phyloP scores from a whole-genome alignment of 768 basidiomycete genomes.

The Boletus sp. region DNA sequence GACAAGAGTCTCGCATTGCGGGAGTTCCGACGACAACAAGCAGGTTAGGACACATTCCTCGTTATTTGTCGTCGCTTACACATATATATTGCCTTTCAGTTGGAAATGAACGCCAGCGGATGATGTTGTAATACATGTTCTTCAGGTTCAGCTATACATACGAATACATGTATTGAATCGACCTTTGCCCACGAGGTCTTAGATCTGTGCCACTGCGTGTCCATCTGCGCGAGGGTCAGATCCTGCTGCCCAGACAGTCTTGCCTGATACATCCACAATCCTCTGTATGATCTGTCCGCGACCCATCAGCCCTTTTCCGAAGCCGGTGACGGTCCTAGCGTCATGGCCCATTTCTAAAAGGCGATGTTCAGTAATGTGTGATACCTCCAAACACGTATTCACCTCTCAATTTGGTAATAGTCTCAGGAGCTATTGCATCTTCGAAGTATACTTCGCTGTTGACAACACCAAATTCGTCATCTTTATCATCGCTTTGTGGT shows the following conservation, averaged over 20 bases:
- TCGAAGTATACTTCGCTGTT: constrained; percentile 90
- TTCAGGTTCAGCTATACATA: not conserved
- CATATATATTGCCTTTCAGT: constrained; percentile 35
- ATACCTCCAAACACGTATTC: constrained; percentile 15
- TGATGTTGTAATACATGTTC: constrained; percentile 48
- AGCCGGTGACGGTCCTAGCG: constrained; percentile 60
- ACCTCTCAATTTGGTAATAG: constrained; percentile 69
- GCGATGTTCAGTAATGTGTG: not conserved
- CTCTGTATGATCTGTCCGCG: constrained; percentile 91
- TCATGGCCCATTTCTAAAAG: constrained; percentile 85
- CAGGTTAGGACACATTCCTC: constrained; percentile 39
- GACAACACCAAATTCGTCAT: constrained; percentile 52
- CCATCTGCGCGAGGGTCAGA: constrained; percentile 89
- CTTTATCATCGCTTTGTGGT: constrained; percentile 54
- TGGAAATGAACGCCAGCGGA: constrained; percentile 54
- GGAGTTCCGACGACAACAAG: constrained; percentile 72
- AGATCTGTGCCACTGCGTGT: constrained; percentile 84
- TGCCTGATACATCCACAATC: constrained; percentile 60
- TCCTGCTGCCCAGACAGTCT: constrained; percentile 91
- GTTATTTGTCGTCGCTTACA: constrained; percentile 2
- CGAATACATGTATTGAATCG: constrained; percentile 2
- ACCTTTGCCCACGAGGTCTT: constrained; percentile 9
- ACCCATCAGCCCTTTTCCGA: constrained; percentile 65
- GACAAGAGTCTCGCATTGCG: constrained; percentile 82
- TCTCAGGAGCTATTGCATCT: constrained; percentile 67